These are phyloP conservation scores for Arthrobotrys sinensis DNA, from an alignment of 2,329 filamentous ascomycete species.

Conservation along the genomic window DNA sequence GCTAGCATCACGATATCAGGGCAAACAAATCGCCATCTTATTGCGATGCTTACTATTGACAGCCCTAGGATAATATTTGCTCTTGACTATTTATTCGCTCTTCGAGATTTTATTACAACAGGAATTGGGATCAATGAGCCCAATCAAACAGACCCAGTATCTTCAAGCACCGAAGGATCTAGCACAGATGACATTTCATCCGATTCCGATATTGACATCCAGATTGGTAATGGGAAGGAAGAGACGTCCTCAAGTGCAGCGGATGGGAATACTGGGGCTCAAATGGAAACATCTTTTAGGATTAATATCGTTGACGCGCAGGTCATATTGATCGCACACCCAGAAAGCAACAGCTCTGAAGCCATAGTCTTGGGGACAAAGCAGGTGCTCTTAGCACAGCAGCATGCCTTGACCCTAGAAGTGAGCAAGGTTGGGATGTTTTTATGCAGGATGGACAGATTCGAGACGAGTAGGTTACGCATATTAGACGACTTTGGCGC, in stretches of 20 bases:
- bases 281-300: slow-evolving; percentile 85
- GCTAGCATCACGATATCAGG: slow-evolving; percentile 94
- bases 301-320: slow-evolving; percentile 97
- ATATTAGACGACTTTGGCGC: slow-evolving; percentile 98
- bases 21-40: slow-evolving; percentile 83
- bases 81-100: slow-evolving; percentile 91
- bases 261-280: not conserved
- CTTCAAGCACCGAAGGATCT: slow-evolving; percentile 71
- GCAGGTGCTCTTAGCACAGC: slow-evolving; percentile 91
- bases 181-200: slow-evolving; percentile 70
- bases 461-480: slow-evolving; percentile 88
- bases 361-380: slow-evolving; percentile 96
- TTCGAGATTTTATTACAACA: slow-evolving; percentile 84
- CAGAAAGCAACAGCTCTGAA: slow-evolving; percentile 88
- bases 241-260: not conserved
- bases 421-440: slow-evolving; percentile 98
- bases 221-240: slow-evolving; percentile 8
- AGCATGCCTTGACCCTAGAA: slow-evolving; percentile 93
- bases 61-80: slow-evolving; percentile 96
- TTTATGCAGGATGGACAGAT: slow-evolving; percentile 96
- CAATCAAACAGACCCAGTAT: slow-evolving; percentile 16
- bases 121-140: slow-evolving; percentile 77
- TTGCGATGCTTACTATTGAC: slow-evolving; percentile 93
- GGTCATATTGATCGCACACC: slow-evolving; percentile 95
- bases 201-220: slow-evolving; percentile 22